Evolutionary conservation across 768 basidiomycete genomes (phyloP).

Genomic region (Lyophyllum shimeji): DNA sequence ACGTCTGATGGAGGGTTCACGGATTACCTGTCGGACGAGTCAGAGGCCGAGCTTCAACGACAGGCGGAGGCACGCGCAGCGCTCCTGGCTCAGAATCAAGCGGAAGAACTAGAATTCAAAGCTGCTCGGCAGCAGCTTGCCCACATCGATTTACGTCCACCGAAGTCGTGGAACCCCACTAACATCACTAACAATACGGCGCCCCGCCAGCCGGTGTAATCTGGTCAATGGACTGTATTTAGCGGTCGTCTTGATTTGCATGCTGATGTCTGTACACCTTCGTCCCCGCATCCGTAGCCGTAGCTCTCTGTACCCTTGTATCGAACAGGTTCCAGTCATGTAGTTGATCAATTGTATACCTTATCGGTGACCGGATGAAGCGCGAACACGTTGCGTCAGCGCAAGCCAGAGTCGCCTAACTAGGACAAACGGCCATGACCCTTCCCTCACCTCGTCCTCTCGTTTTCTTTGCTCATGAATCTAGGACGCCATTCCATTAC

Average conservation of each 20-base stretch:
- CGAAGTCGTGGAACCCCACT: constrained; percentile 71
- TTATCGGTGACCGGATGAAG: neutral
- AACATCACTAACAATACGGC: constrained; percentile 34
- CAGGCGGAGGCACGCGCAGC: constrained; percentile 83
- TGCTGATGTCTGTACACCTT: constrained; percentile 11
- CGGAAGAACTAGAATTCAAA: constrained; percentile 80
- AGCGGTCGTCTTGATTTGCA: constrained; percentile 1
- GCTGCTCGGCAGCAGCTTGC: constrained; percentile 78
- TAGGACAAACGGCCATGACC: constrained; percentile 19
- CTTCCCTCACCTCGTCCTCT: constrained; percentile 8
- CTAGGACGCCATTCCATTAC: constrained; percentile 83
- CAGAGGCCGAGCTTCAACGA: constrained; percentile 84
- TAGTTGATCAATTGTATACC: constrained; percentile 5
- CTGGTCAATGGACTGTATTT: constrained; percentile 2
- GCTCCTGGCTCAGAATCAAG: constrained; percentile 73
- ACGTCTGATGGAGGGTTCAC: constrained; percentile 88
- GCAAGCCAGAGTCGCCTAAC: constrained; percentile 10
- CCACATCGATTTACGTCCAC: constrained; percentile 71
- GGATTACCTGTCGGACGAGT: constrained; percentile 90
- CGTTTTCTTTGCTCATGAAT: constrained; percentile 59
- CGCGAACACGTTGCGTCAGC: constrained; percentile 11
- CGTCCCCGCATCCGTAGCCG: constrained; percentile 6
- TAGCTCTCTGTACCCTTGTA: constrained; percentile 8
- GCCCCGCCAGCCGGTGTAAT: constrained; percentile 16
- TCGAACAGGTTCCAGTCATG: constrained; percentile 8